A percentile compares a stretch with the other conserved stretches of the same genome.
These are phyloP conservation scores for Trametes hirsuta DNA, from an alignment of 1,284 basidiomycete species.

Conservation along the genomic window DNA sequence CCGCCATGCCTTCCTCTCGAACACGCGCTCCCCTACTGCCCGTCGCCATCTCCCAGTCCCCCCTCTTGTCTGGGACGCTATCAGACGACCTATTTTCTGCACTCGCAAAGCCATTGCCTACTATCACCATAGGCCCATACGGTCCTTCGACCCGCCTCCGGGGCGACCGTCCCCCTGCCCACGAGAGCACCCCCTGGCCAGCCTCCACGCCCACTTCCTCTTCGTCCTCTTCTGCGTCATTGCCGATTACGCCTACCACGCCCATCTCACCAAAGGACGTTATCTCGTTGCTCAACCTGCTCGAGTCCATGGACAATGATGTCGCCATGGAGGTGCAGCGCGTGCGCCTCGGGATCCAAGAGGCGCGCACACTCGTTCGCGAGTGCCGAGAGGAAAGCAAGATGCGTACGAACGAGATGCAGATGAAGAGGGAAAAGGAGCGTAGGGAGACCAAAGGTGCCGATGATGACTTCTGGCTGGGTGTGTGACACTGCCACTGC, in stretches of 20 bases:
- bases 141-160: slow-evolving; percentile 19
- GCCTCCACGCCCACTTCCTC: slow-evolving; percentile 1
- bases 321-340: slow-evolving; percentile 42
- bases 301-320: slow-evolving; percentile 43
- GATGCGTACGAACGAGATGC: slow-evolving; percentile 25
- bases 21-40: slow-evolving; percentile 29
- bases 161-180: slow-evolving; percentile 2
- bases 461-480: slow-evolving; percentile 38
- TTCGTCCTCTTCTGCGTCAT: slow-evolving; percentile 16
- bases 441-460: slow-evolving; percentile 32
- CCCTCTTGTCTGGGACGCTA: slow-evolving; percentile 33
- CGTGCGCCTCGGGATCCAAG: slow-evolving; percentile 41
- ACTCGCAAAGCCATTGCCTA: slow-evolving; percentile 20
- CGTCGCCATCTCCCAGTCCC: slow-evolving; percentile 34
- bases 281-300: slow-evolving; percentile 39
- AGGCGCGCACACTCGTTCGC: slow-evolving; percentile 37
- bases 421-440: slow-evolving; percentile 29
- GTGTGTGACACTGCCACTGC: slow-evolving; percentile 1
- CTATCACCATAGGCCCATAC: slow-evolving; percentile 12
- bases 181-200: slow-evolving; percentile 2
- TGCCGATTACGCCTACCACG: slow-evolving; percentile 3
- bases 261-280: slow-evolving; percentile 35
- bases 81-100: slow-evolving; percentile 29
- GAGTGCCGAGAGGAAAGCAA: slow-evolving; percentile 34
- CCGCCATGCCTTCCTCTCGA: slow-evolving; percentile 10